Evolutionary conservation across 306 rosid species (phyloP), one percentile per base, ranked within the genome.

Genomic region (Vigna radiata): DNA sequence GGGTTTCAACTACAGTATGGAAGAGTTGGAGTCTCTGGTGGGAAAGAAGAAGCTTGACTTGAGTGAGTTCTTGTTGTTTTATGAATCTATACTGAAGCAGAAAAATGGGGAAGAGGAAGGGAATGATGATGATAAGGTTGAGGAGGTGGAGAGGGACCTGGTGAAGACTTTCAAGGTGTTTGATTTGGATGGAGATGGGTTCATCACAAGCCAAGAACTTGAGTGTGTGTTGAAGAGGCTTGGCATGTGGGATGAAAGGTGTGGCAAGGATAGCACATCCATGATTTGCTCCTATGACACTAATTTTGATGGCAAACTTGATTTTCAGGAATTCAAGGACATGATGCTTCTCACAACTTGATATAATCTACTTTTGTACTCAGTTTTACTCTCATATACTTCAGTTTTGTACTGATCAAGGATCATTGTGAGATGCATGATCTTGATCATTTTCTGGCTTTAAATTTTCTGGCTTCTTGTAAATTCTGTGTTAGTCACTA

Each of bases 251-350:
- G 88, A 83, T n/a, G 90, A 75, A 37, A 56, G 9, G 2, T 41
- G 85, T 12, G 86, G 82, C 14, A 61, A 67, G 7, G 92, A 89
- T 78, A 87, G 90, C 67, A 55, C 60, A 1, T 17, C 29, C 36
- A 91, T 91, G 97, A 89, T 91, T 74, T 78, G 36, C 2, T 88
- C 72, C 1, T 91, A 75, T 18, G 94, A 91, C 72, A 58, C 90
- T 47, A 82, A 89, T 59, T 80, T 73, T 43, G 97, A 89, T 39
- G 94, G 97, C 0, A 77, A 19, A 33, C 92, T 91, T 71, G 97
- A 91, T 85, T 91, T 89, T 54, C 70, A 91, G 78, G 97, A 91
- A 54, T 91, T 91, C 59, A 89, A 89, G 86, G 75, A 68, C 82
- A 91, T 91, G 94, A 91, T 91, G 90, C 43, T 76, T 25, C 88